Percentiles rank a stretch among this genome's conserved stretches.
Conservation (phyloP, 257 asterid species). For the Solanum arcanum region DNA sequence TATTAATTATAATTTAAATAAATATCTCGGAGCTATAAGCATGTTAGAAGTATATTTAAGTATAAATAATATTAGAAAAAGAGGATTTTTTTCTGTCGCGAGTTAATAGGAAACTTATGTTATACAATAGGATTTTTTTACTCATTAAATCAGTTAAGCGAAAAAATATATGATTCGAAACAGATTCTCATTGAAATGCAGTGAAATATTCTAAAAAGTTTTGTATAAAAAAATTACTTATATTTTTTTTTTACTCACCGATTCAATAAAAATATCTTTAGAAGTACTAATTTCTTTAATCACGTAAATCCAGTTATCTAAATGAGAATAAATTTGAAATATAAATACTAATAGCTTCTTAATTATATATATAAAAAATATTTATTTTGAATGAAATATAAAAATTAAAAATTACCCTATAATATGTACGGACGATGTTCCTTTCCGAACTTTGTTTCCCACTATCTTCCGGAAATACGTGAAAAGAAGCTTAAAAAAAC, state of each 20-base stretch:
- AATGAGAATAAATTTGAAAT: not conserved
- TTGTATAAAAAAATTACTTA: not conserved
- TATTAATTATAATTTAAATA: not conserved
- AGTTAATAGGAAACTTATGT: too few species aligned
- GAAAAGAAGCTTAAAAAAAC: not conserved
- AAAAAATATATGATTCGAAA: too few species aligned
- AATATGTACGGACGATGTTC: not conserved
- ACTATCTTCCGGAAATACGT: not conserved
- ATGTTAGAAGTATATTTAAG: not conserved
- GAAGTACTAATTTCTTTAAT: too few species aligned
- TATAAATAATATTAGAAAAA: not conserved
- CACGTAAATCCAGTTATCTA: not conserved
- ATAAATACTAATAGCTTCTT: not conserved
- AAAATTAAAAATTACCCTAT: not conserved
- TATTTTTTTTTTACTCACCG: not conserved
- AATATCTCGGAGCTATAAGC: not conserved
- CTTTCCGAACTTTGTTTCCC: not conserved
- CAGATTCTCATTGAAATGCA: too few species aligned
- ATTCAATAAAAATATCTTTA: not conserved
- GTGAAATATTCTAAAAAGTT: not conserved
- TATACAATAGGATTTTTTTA: too few species aligned
- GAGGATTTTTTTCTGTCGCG: not conserved
- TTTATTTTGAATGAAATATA: not conserved
- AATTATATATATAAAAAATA: not conserved
- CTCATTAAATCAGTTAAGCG: not conserved